Percentiles rank a stretch among this genome's conserved stretches.
These are phyloP conservation scores for Vanrija pseudolonga DNA, from an alignment of 1,284 basidiomycete species.

Conservation along the genomic window DNA sequence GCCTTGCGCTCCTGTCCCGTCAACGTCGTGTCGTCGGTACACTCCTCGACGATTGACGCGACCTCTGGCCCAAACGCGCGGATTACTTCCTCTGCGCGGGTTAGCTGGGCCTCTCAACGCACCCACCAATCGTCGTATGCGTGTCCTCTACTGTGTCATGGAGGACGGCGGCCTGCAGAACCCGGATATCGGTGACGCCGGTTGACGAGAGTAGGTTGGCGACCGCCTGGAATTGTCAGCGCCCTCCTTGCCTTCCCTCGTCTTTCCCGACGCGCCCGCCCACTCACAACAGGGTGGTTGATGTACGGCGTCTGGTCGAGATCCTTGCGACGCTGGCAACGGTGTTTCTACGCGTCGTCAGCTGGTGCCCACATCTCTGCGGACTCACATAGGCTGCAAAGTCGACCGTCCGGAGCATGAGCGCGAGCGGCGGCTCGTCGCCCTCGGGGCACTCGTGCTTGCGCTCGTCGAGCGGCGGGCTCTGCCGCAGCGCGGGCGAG, in stretches of 20 bases:
- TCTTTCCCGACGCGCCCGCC: too few species aligned
- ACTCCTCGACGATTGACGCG: slow-evolving; percentile 47
- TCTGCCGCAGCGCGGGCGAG: neutral
- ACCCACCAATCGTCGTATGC: slow-evolving; percentile 41
- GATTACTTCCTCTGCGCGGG: slow-evolving; percentile 35
- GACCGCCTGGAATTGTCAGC: slow-evolving; percentile 31
- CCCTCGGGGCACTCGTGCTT: slow-evolving; percentile 7
- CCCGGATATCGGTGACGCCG: slow-evolving; percentile 41
- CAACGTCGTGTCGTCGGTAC: slow-evolving; percentile 38
- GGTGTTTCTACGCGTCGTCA: slow-evolving; percentile 40
- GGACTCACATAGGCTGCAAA: slow-evolving; percentile 47
- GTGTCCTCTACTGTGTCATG: slow-evolving; percentile 53
- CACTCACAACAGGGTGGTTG: slow-evolving; percentile 45
- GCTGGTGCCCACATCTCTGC: neutral
- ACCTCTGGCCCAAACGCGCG: slow-evolving; percentile 44
- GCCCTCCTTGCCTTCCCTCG: neutral
- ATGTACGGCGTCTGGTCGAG: slow-evolving; percentile 49
- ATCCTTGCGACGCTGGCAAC: slow-evolving; percentile 48
- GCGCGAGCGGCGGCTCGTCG: slow-evolving; percentile 15
- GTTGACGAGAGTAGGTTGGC: slow-evolving; percentile 44
- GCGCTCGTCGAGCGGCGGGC: neutral
- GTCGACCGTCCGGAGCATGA: slow-evolving; percentile 42
- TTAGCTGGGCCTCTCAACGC: neutral
- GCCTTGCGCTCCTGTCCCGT: slow-evolving; percentile 41
- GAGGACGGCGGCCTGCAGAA: slow-evolving; percentile 48